phyloP scores from a whole-genome alignment of 2,329 filamentous ascomycete species.

The Curvularia eragrostidis region DNA sequence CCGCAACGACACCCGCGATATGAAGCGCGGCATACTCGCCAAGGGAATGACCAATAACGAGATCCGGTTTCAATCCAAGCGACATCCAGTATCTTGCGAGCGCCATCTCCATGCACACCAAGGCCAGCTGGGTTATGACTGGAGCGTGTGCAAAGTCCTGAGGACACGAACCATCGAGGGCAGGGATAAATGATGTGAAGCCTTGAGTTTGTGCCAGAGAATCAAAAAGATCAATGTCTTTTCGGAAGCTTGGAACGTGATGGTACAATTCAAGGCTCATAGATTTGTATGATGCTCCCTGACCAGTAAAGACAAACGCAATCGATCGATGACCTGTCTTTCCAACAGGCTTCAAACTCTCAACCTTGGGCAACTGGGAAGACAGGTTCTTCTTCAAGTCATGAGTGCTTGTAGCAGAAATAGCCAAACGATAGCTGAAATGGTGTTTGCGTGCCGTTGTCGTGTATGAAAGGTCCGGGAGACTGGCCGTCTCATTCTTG shows the following conservation, averaged over 20 bases:
- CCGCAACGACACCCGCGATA: slow-evolving; percentile 44
- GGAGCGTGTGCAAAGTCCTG: not conserved
- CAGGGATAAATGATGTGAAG: slow-evolving; percentile 40
- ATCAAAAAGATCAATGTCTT: slow-evolving; percentile 32
- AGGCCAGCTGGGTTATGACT: slow-evolving; percentile 48
- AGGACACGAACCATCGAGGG: not conserved
- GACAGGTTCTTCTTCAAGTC: too few relatives aligned
- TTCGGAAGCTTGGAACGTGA: slow-evolving; percentile 33
- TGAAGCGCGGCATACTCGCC: slow-evolving; percentile 51
- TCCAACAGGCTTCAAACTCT: too few relatives aligned
- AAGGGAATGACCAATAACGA: slow-evolving; percentile 36
- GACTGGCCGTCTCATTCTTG: not conserved
- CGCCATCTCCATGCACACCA: slow-evolving; percentile 51
- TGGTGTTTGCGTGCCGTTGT: not conserved
- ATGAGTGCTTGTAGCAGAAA: too few relatives aligned
- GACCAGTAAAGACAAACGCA: slow-evolving; percentile 29
- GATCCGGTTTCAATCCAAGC: slow-evolving; percentile 15
- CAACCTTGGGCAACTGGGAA: too few relatives aligned
- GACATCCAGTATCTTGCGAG: slow-evolving; percentile 20
- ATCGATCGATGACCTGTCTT: not conserved
- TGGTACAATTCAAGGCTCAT: slow-evolving; percentile 26
- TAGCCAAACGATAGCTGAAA: not conserved
- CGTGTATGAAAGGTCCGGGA: not conserved
- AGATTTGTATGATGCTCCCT: slow-evolving; percentile 39
- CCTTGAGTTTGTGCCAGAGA: slow-evolving; percentile 33